These are phyloP conservation scores for Taiozyma sp. DNA, from an alignment of 1,139 yeast genomes.

Conservation along the genomic window DNA sequence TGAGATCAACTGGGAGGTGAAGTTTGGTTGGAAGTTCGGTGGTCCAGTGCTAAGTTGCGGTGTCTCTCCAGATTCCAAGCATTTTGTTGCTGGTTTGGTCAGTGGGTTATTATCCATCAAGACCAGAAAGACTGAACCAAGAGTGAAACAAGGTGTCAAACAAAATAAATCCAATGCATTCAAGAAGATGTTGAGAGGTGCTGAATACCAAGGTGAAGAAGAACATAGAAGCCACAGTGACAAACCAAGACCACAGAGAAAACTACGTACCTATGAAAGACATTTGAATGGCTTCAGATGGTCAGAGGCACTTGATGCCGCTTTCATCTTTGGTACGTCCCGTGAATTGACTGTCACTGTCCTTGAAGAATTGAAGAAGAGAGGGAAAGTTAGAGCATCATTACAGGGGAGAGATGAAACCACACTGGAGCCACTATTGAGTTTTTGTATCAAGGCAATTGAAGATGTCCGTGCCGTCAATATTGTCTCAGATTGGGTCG, in stretches of 20 bases:
- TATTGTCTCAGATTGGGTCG: constrained; percentile 79
- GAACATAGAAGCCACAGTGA: constrained; percentile 72
- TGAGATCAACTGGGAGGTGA: constrained; percentile 78
- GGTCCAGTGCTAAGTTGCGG: constrained; percentile 89
- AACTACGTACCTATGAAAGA: constrained; percentile 76
- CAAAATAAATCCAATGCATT: constrained; percentile 36
- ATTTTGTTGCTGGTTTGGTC: constrained; percentile 90
- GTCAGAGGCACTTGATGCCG: constrained; percentile 89
- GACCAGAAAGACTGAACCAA: constrained; percentile 72
- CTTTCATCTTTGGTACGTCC: constrained; percentile 72
- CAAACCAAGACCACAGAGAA: constrained; percentile 44
- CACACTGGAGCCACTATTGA: constrained; percentile 75
- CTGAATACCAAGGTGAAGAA: constrained; percentile 85
- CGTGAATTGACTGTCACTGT: constrained; percentile 78
- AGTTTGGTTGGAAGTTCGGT: constrained; percentile 97
- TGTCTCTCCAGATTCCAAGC: constrained; percentile 84
- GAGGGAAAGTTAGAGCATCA: constrained; percentile 83
- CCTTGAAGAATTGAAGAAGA: constrained; percentile 74
- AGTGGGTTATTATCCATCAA: constrained; percentile 86
- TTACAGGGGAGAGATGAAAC: constrained; percentile 81
- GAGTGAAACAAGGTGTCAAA: constrained; percentile 43
- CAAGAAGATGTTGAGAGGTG: constrained; percentile 83
- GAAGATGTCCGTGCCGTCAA: constrained; percentile 78
- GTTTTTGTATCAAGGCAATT: constrained; percentile 72
- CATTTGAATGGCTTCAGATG: constrained; percentile 85